Percentiles rank a stretch among this genome's conserved stretches.
These are phyloP conservation scores for Oryza rufipogon DNA, from an alignment of 176 grass and related monocot species.

Conservation along the genomic window DNA sequence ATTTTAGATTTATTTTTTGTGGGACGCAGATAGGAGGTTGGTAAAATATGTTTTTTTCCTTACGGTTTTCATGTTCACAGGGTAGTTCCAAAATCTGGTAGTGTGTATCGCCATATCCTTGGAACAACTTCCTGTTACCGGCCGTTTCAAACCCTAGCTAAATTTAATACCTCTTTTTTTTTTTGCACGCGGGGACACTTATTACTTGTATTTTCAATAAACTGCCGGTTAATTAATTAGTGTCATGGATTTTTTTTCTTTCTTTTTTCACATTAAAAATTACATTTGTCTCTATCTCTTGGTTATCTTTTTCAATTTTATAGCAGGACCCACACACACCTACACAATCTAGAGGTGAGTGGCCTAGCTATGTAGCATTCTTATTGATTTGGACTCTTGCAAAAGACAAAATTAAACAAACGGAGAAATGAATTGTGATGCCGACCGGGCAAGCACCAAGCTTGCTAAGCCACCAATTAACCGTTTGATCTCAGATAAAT, in stretches of 20 bases:
- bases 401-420: background rate
- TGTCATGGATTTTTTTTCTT: background rate
- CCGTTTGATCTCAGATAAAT: background rate
- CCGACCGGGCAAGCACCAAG: background rate
- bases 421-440: background rate
- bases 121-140: background rate
- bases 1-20: too few relatives aligned
- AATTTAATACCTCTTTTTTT: background rate
- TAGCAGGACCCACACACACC: background rate
- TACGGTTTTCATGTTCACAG: too few relatives aligned
- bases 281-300: background rate
- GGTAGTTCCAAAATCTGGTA: too few relatives aligned
- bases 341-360: background rate
- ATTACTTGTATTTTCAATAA: background rate
- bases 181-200: too few relatives aligned
- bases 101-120: background rate
- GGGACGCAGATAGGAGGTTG: too few relatives aligned
- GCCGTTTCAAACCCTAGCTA: background rate
- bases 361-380: background rate
- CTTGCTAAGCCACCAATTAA: background rate
- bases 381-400: background rate
- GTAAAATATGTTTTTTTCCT: too few relatives aligned
- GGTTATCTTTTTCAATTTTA: background rate
- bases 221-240: too few relatives aligned
- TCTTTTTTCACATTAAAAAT: background rate